phyloP scores from a whole-genome alignment of 2,329 filamentous ascomycete genomes.

The Fusarium cicatricum region DNA sequence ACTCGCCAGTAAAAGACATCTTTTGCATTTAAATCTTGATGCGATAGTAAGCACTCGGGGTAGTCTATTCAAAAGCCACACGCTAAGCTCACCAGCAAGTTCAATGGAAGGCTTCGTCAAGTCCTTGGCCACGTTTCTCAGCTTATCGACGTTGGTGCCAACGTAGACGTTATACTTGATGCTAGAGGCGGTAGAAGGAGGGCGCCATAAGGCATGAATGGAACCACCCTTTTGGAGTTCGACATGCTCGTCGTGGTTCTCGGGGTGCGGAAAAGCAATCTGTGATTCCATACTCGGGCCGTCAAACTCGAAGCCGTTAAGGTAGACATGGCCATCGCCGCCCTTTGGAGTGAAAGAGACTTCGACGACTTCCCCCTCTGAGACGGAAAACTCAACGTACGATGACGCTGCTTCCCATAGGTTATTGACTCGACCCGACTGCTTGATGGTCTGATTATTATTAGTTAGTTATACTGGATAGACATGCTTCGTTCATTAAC shows the following conservation, averaged over 20 bases:
- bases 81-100: not conserved
- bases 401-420: not conserved
- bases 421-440: not conserved
- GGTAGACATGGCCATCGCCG: not conserved
- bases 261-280: not conserved
- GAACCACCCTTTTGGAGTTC: not conserved
- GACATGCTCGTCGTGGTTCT: constrained; percentile 5
- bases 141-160: not conserved
- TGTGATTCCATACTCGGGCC: not conserved
- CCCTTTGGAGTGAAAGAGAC: not conserved
- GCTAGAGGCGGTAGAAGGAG: not conserved
- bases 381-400: not conserved
- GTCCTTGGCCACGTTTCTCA: not conserved
- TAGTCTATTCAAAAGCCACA: accelerated
- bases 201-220: constrained; percentile 1
- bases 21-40: not conserved
- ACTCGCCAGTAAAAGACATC: not conserved
- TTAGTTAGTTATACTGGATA: not conserved
- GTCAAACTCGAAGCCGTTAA: constrained; percentile 9
- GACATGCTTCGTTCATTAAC: too few species aligned
- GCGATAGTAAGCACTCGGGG: not conserved
- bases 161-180: not conserved
- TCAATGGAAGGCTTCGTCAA: not conserved
- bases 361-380: not conserved
- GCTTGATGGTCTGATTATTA: not conserved